Conservation (phyloP, 2,329 filamentous ascomycete species). For the Colletotrichum phormii region DNA sequence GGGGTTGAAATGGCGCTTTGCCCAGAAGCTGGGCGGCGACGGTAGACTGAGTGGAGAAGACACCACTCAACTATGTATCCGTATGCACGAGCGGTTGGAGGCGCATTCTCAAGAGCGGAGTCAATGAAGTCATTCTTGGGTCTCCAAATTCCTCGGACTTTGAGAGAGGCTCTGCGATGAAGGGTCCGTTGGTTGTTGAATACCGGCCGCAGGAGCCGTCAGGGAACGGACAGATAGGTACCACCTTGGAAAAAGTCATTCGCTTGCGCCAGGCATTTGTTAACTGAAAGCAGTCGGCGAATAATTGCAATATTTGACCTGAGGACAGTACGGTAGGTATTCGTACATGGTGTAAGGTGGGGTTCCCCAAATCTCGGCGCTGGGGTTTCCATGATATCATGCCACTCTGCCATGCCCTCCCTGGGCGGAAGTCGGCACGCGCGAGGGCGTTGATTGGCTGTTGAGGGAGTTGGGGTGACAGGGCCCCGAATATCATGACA, state of each 20-base stretch:
- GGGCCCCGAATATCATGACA: conserved; percentile 26
- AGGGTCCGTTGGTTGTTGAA: background rate
- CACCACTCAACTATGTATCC: background rate
- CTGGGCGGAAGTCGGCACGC: conserved; percentile 35
- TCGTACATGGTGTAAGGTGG: too few relatives aligned
- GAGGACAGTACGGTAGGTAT: too few relatives aligned
- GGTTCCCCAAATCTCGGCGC: conserved; percentile 20
- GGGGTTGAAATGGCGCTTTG: conserved; percentile 2
- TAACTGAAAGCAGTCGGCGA: background rate
- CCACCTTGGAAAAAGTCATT: background rate
- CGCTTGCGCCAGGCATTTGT: background rate
- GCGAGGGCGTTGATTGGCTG: conserved; percentile 21
- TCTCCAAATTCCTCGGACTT: background rate
- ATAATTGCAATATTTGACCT: background rate
- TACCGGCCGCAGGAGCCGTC: background rate
- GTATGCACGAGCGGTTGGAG: conserved; percentile 17
- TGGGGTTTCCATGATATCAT: conserved; percentile 33
- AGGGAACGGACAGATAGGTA: background rate
- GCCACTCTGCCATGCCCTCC: conserved; percentile 25
- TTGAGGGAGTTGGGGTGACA: conserved; percentile 9
- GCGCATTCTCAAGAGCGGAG: conserved; percentile 6
- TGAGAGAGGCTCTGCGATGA: conserved; percentile 4
- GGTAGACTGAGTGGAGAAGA: conserved; percentile 14
- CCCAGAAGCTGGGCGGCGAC: conserved; percentile 27
- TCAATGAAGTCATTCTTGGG: conserved; percentile 17